phyloP scores from a whole-genome alignment of 306 rosid genomes.

The Casuarina cunninghamiana region DNA sequence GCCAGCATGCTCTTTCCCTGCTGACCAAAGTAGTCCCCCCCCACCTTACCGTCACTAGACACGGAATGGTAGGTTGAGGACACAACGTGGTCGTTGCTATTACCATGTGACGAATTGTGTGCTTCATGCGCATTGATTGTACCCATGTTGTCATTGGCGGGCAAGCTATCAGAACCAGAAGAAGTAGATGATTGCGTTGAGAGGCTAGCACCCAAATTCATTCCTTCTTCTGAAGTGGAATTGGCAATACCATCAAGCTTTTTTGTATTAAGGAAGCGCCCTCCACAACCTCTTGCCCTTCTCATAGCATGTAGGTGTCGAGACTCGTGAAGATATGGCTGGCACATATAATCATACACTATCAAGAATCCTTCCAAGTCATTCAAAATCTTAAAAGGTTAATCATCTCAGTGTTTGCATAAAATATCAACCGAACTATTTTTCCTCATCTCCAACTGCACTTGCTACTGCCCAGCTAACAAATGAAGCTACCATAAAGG shows the following conservation, averaged over 20 bases:
- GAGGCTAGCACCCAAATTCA: conserved; percentile 27
- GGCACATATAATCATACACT: conserved; percentile 20
- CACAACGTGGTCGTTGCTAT: conserved; percentile 33
- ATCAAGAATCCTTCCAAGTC: conserved; percentile 4
- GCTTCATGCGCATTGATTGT: conserved; percentile 21
- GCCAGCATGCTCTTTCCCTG: conserved; percentile 45
- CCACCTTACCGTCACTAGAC: conserved; percentile 36
- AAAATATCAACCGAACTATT: conserved; percentile 9
- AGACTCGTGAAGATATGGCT: conserved; percentile 94
- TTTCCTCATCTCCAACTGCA: not conserved
- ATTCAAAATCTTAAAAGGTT: conserved; percentile 8
- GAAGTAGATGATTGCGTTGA: conserved; percentile 27
- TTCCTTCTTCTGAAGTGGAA: conserved; percentile 31
- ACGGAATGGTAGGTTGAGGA: conserved; percentile 40
- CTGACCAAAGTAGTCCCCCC: conserved; percentile 42
- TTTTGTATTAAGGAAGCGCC: conserved; percentile 82
- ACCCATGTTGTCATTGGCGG: conserved; percentile 15
- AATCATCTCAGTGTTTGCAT: not conserved
- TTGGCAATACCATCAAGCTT: conserved; percentile 40
- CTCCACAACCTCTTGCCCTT: conserved; percentile 88
- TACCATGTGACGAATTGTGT: conserved; percentile 32
- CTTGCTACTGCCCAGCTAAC: not conserved
- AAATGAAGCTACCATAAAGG: not conserved
- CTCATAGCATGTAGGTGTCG: conserved; percentile 86
- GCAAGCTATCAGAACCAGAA: conserved; percentile 21